Percentiles rank a stretch among this genome's conserved stretches.
Conservation (phyloP, 805 yeast species). For the Starmerella scarabaei region DNA sequence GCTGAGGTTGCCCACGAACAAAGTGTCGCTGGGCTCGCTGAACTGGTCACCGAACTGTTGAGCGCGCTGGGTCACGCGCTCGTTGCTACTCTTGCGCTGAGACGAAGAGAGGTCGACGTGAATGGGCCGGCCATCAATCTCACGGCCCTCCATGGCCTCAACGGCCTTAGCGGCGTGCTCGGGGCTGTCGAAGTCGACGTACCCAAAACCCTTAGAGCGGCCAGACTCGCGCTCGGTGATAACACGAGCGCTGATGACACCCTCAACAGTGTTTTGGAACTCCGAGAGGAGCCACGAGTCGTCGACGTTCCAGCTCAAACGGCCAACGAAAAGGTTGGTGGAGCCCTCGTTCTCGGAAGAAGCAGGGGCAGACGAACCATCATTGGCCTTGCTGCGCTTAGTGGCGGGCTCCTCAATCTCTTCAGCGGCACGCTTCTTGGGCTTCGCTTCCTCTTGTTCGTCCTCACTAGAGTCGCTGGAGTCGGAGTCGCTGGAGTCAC, state of each 20-base stretch:
- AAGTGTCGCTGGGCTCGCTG: conserved; percentile 87
- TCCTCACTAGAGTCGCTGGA: conserved; percentile 22
- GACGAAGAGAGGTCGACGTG: conserved; percentile 85
- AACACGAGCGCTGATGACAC: conserved; percentile 80
- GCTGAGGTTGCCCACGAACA: conserved; percentile 91
- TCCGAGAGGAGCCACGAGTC: conserved; percentile 86
- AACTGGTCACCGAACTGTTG: conserved; percentile 79
- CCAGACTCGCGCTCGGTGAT: conserved; percentile 85
- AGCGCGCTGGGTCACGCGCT: conserved; percentile 64
- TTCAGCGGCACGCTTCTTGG: conserved; percentile 20
- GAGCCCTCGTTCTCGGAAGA: conserved; percentile 41
- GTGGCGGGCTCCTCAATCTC: conserved; percentile 26
- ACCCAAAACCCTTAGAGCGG: conserved; percentile 86
- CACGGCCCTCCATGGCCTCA: conserved; percentile 74
- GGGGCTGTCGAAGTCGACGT: conserved; percentile 79
- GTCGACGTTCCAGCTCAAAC: conserved; percentile 94
- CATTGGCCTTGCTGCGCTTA: conserved; percentile 31
- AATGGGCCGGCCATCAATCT: conserved; percentile 93
- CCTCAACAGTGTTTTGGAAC: conserved; percentile 61
- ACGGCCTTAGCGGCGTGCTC: conserved; percentile 78
- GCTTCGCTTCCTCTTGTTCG: conserved; percentile 21
- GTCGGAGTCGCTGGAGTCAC: conserved; percentile 18
- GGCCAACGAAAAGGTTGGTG: conserved; percentile 88
- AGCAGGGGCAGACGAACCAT: conserved; percentile 23
- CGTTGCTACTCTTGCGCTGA: conserved; percentile 43